Conservation (phyloP, 2,329 filamentous ascomycete genomes). For the Colletotrichum sp. region DNA sequence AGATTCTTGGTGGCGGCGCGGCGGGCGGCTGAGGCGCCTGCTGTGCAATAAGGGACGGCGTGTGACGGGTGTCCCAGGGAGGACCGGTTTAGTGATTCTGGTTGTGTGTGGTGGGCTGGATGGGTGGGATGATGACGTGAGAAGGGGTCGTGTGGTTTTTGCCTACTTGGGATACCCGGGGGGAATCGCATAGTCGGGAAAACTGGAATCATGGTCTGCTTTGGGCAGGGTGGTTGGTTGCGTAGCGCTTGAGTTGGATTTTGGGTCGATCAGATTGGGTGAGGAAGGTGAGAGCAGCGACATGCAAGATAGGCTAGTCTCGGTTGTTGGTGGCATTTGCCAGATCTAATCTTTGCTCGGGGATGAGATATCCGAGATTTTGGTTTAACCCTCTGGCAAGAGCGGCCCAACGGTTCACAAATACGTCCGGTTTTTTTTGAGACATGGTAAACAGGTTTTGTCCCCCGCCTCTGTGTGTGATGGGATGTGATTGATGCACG, state of each 20-base stretch:
- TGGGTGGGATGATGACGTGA: neutral
- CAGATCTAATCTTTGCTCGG: neutral
- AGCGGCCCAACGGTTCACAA: neutral
- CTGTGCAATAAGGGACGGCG: neutral
- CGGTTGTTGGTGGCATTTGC: conserved; percentile 3
- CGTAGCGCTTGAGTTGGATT: neutral
- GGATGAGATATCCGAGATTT: neutral
- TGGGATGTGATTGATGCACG: neutral
- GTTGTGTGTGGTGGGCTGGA: neutral
- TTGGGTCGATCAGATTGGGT: neutral
- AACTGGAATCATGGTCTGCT: neutral
- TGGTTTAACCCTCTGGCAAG: neutral
- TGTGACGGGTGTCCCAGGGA: neutral
- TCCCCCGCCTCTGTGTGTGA: neutral
- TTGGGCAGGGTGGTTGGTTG: neutral
- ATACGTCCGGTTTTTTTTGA: neutral
- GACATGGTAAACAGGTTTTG: neutral
- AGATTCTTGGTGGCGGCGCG: neutral
- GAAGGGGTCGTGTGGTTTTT: neutral
- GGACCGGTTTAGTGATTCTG: neutral
- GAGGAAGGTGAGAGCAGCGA: neutral
- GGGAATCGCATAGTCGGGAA: neutral
- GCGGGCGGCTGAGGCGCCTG: neutral
- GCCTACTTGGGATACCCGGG: neutral
- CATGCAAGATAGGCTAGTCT: conserved; percentile 12